Evolutionary conservation across 2,329 filamentous ascomycete species (phyloP).

Genomic region (Chaetomium sp.): DNA sequence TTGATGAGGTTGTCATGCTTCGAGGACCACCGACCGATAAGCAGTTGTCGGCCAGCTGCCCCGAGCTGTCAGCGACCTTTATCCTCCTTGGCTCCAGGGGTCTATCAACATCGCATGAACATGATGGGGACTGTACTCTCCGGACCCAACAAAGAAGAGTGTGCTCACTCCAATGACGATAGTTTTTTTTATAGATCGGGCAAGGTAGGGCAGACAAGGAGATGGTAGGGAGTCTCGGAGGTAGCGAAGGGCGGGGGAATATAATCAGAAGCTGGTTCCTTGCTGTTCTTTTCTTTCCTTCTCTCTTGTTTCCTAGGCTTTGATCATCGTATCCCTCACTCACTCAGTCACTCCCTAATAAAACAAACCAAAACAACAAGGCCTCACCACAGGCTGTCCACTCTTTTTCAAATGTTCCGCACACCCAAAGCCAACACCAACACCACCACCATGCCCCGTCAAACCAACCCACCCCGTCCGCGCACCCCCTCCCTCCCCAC

Average conservation of each 20-base stretch:
- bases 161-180: not conserved
- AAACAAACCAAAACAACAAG: not conserved
- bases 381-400: not conserved
- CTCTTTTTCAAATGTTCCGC: slow-evolving; percentile 15
- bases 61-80: not conserved
- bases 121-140: slow-evolving; percentile 16
- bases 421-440: not conserved
- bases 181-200: not conserved
- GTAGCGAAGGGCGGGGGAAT: not conserved
- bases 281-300: not conserved
- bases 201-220: not conserved
- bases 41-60: slow-evolving; percentile 16
- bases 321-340: not conserved
- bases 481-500: slow-evolving; percentile 1
- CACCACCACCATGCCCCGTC: slow-evolving; percentile 14
- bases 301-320: not conserved
- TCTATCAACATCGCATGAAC: slow-evolving; percentile 26
- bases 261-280: slow-evolving; percentile 1
- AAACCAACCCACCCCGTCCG: not conserved
- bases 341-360: not conserved
- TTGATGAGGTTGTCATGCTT: slow-evolving; percentile 33
- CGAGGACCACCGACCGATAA: not conserved
- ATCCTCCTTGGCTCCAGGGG: slow-evolving; percentile 16
- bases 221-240: not conserved
- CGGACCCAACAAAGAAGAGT: not conserved